Conservation (phyloP, 768 basidiomycete genomes). For the Mrakia frigida region DNA sequence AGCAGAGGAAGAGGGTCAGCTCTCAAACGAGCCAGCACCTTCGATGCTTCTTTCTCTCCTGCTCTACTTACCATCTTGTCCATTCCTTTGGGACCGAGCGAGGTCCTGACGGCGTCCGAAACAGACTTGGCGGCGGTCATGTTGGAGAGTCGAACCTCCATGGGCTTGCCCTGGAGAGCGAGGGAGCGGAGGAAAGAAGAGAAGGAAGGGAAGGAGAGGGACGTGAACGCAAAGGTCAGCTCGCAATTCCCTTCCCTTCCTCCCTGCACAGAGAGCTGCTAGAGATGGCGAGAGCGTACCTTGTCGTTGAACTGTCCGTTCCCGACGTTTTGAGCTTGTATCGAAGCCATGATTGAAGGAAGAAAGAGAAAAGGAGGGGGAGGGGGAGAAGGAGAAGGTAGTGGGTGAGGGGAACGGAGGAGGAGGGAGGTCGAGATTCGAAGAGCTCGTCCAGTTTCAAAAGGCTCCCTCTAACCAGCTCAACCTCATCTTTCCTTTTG, state of each 20-base stretch:
- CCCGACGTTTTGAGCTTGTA: constrained; percentile 38
- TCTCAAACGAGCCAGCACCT: constrained; percentile 3
- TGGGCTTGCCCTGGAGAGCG: constrained; percentile 75
- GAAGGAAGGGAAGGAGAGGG: background rate
- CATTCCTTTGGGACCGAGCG: constrained; percentile 95
- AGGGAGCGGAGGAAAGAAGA: too few relatives aligned
- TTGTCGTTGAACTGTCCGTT: constrained; percentile 38
- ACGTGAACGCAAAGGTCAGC: constrained; percentile 5
- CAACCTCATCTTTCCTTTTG: background rate
- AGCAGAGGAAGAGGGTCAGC: background rate
- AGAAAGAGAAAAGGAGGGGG: background rate
- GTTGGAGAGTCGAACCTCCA: constrained; percentile 94
- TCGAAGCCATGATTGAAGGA: constrained; percentile 24
- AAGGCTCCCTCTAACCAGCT: background rate
- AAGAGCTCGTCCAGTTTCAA: background rate
- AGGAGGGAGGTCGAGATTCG: background rate
- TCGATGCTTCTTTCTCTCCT: background rate
- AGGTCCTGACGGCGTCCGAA: constrained; percentile 94
- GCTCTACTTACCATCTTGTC: constrained; percentile 83
- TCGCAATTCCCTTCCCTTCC: background rate
- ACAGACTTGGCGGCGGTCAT: constrained; percentile 96
- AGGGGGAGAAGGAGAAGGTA: constrained; percentile 6
- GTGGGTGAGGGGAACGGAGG: background rate
- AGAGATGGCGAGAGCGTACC: constrained; percentile 18
- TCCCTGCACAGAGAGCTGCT: background rate